Percentiles rank a stretch among this genome's conserved stretches.
These are phyloP conservation scores for Pterocarpus santalinus DNA, from an alignment of 306 rosid genomes.

Conservation along the genomic window DNA sequence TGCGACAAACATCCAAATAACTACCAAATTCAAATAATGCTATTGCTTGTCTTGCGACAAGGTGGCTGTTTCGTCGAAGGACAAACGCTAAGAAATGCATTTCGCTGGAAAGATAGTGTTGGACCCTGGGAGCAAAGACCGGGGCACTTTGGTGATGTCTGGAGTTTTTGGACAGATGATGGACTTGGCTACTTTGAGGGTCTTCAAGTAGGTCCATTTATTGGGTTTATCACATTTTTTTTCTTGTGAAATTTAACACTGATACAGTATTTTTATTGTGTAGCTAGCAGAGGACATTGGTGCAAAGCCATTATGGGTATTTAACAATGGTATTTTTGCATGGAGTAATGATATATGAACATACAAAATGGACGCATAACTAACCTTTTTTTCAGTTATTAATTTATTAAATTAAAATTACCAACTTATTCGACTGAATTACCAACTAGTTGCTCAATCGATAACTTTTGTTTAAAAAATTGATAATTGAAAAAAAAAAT, in stretches of 20 bases:
- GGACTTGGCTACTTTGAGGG: conserved; percentile 88
- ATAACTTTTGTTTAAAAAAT: too few relatives aligned
- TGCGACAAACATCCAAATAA: background rate
- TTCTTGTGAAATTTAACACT: conserved; percentile 13
- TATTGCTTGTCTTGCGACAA: conserved; percentile 43
- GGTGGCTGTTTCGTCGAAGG: conserved; percentile 94
- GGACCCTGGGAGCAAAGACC: conserved; percentile 95
- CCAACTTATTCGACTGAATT: too few relatives aligned
- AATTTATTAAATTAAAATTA: too few relatives aligned
- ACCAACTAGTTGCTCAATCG: too few relatives aligned
- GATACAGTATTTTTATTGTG: conserved; percentile 30
- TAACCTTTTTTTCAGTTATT: too few relatives aligned
- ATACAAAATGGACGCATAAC: too few relatives aligned
- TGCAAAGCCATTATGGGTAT: conserved; percentile 83
- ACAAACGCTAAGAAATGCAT: conserved; percentile 82
- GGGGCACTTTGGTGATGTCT: conserved; percentile 91
- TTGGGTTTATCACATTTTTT: background rate
- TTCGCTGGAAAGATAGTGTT: conserved; percentile 84
- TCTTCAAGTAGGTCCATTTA: conserved; percentile 69
- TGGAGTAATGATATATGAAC: too few relatives aligned
- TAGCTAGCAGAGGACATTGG: conserved; percentile 92
- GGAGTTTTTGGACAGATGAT: conserved; percentile 94
- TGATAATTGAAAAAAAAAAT: too few relatives aligned
- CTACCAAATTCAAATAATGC: conserved; percentile 7
- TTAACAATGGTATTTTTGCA: conserved; percentile 72